These are phyloP conservation scores for Ananas comosus DNA, from an alignment of 176 grass and related monocot genomes.

Conservation along the genomic window DNA sequence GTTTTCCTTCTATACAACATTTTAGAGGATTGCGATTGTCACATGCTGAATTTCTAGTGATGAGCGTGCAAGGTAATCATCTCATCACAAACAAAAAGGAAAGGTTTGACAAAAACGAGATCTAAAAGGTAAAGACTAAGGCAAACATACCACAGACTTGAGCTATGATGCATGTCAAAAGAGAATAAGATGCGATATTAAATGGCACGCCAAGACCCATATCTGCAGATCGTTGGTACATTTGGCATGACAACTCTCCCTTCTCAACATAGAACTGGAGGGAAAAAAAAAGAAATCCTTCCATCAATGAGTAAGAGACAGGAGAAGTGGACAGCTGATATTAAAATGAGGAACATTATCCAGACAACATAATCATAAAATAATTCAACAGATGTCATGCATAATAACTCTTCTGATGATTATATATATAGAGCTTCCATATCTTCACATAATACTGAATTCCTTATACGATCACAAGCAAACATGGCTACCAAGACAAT, in stretches of 20 bases:
- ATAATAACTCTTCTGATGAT: no score
- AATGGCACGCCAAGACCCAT: conserved; percentile 92
- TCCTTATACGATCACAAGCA: neutral
- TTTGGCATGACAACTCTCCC: conserved; percentile 81
- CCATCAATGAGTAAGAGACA: no score
- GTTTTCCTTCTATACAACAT: no score
- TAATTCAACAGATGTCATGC: no score
- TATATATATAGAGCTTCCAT: no score
- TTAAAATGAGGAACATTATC: neutral
- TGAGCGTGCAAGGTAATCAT: no score
- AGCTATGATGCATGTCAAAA: conserved; percentile 77
- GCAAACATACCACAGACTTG: conserved; percentile 80
- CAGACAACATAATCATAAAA: no score
- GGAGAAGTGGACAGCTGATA: no score
- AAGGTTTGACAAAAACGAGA: neutral
- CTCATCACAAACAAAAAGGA: no score
- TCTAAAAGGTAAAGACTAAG: neutral
- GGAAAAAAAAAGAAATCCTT: no score
- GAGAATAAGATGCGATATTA: conserved; percentile 76
- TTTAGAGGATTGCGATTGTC: no score
- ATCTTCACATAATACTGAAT: neutral
- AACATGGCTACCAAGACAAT: neutral
- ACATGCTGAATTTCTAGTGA: no score
- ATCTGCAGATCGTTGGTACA: conserved; percentile 91
- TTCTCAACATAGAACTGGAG: conserved; percentile 78